phyloP scores from a whole-genome alignment of 257 asterid genomes.

The Fraxinus cuspidata region DNA sequence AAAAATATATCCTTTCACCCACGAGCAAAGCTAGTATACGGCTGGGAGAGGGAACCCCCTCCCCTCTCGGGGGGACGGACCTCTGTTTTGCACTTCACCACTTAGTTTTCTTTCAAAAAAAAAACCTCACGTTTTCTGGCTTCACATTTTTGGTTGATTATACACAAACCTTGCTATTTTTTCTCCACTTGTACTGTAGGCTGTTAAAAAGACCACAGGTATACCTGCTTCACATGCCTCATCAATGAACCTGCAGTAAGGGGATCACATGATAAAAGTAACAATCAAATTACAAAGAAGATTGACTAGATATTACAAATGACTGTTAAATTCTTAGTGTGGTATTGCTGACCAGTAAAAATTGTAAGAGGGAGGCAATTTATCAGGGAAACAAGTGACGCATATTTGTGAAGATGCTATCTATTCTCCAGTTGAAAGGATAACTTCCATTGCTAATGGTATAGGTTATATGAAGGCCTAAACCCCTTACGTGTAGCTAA shows the following conservation, averaged over 20 bases:
- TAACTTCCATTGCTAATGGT: neutral
- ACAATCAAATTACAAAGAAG: constrained; percentile 9
- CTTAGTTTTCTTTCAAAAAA: neutral
- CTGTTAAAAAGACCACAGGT: constrained; percentile 66
- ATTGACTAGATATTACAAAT: neutral
- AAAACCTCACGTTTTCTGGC: neutral
- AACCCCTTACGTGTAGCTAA: neutral
- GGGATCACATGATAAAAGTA: constrained; percentile 9
- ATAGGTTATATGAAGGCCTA: neutral
- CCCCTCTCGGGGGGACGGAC: neutral
- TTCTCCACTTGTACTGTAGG: constrained; percentile 68
- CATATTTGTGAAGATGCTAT: neutral
- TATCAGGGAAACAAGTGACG: neutral
- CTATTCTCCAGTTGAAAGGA: neutral
- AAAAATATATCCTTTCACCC: neutral
- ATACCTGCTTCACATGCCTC: constrained; percentile 65
- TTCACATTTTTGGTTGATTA: neutral
- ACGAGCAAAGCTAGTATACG: neutral
- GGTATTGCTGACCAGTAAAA: neutral
- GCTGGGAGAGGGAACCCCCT: neutral
- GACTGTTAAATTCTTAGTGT: neutral
- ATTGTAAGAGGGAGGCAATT: neutral
- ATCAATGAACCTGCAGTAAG: constrained; percentile 64
- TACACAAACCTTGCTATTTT: constrained; percentile 71
- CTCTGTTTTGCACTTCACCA: neutral